These are phyloP conservation scores for Rhypophila decipiens DNA, from an alignment of 495 filamentous ascomycete species.

Conservation along the genomic window DNA sequence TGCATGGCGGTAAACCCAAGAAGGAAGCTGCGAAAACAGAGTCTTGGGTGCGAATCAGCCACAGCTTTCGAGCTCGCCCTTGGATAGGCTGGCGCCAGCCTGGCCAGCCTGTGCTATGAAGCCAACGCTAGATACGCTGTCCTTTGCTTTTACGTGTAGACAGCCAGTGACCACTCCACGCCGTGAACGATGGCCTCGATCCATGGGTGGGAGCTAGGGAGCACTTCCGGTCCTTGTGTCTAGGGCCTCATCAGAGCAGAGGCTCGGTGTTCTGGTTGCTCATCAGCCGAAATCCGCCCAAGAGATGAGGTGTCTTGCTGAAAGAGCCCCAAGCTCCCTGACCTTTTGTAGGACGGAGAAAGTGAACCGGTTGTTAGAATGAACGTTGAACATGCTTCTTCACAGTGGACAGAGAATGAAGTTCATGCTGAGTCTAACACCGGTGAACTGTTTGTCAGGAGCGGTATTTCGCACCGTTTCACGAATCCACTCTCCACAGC, in stretches of 20 bases:
- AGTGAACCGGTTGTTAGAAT: too few species aligned
- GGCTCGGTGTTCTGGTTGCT: too few species aligned
- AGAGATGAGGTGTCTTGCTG: too few species aligned
- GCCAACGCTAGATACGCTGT: too few species aligned
- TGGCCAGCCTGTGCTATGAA: too few species aligned
- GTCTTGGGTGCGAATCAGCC: constrained; percentile 6
- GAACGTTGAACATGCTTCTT: too few species aligned
- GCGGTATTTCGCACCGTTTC: too few species aligned
- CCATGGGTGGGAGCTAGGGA: neutral
- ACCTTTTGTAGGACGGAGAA: too few species aligned
- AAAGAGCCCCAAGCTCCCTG: too few species aligned
- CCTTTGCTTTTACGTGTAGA: neutral
- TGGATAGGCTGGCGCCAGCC: too few species aligned
- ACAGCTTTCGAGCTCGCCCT: constrained; percentile 8
- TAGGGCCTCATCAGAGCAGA: neutral
- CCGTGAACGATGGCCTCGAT: neutral
- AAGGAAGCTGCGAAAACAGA: constrained; percentile 11
- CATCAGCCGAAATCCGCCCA: too few species aligned
- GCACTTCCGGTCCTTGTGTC: neutral
- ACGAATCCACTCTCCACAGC: too few species aligned
- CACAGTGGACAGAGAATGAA: neutral
- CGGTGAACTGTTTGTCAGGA: neutral
- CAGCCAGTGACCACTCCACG: neutral
- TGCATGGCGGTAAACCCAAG: constrained; percentile 3
- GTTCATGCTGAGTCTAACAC: neutral